These are phyloP conservation scores for Fusarium dimerum DNA, from an alignment of 2,329 filamentous ascomycete genomes.

Conservation along the genomic window DNA sequence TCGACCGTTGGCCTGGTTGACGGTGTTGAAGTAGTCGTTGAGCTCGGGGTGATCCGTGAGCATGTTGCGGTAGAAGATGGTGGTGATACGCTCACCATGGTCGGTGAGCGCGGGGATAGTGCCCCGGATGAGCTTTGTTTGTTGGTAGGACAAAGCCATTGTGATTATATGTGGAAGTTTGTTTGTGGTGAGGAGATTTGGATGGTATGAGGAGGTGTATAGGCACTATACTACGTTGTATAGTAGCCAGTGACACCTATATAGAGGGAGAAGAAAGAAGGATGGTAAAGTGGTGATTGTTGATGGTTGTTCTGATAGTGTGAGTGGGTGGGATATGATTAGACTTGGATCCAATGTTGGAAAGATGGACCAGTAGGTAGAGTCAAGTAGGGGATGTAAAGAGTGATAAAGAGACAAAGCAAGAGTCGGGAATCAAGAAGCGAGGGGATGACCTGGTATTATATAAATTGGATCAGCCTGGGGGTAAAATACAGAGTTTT, in stretches of 20 bases:
- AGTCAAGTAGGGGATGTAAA: not conserved
- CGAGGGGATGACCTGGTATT: not conserved
- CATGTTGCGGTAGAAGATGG: conserved; percentile 72
- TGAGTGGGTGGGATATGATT: not conserved
- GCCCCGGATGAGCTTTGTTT: conserved; percentile 66
- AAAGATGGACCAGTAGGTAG: not conserved
- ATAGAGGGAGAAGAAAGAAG: not conserved
- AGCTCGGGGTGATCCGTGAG: conserved; percentile 65
- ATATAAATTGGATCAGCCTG: not conserved
- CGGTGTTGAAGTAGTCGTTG: conserved; percentile 67
- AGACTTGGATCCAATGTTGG: too few species aligned
- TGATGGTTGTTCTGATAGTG: not conserved
- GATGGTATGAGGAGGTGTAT: not conserved
- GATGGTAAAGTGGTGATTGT: not conserved
- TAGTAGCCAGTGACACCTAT: not conserved
- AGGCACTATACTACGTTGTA: not conserved
- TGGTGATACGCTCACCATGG: conserved; percentile 68
- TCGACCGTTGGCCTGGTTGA: conserved; percentile 38
- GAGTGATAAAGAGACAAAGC: too few species aligned
- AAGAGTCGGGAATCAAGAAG: not conserved
- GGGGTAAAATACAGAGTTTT: not conserved
- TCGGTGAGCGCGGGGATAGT: conserved; percentile 69
- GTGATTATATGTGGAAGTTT: conserved; percentile 4
- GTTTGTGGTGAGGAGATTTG: not conserved
- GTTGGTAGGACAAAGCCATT: conserved; percentile 50